Evolutionary conservation across 2,329 filamentous ascomycete genomes (phyloP).

Genomic region (Septoria petroselini): DNA sequence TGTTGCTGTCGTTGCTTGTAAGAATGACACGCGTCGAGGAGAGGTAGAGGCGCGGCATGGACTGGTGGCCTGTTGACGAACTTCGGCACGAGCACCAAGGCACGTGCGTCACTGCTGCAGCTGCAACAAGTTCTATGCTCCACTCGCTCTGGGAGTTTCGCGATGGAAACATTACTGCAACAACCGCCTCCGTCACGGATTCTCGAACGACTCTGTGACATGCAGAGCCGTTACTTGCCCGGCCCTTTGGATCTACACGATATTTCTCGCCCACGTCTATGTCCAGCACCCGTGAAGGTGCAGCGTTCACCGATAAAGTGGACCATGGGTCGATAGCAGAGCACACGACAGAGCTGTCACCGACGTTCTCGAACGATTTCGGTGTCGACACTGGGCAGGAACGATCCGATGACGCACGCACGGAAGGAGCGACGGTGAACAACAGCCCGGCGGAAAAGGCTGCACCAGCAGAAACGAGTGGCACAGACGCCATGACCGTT

Average conservation of each 20-base stretch:
- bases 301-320: constrained; percentile 19
- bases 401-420: background rate
- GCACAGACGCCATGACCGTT: background rate
- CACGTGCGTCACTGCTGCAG: too few relatives aligned
- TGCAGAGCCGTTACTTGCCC: constrained; percentile 1
- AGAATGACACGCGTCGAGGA: too few relatives aligned
- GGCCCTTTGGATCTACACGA: too few relatives aligned
- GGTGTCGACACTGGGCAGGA: constrained; percentile 12
- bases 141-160: too few relatives aligned
- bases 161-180: too few relatives aligned
- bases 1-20: too few relatives aligned
- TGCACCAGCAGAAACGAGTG: background rate
- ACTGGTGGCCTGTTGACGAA: too few relatives aligned
- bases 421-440: constrained; percentile 3
- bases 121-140: too few relatives aligned
- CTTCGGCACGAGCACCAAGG: too few relatives aligned
- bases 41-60: too few relatives aligned
- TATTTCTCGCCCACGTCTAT: constrained; percentile 24
- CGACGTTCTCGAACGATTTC: constrained; percentile 17
- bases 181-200: too few relatives aligned
- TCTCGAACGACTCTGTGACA: background rate
- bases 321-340: constrained; percentile 23
- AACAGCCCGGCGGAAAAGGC: constrained; percentile 4
- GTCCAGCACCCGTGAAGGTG: constrained; percentile 26
- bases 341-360: constrained; percentile 14